Base-by-base conservation (phyloP, 192 early-diverging fungal genomes). In the Rhizoclosmatium sp. region DNA sequence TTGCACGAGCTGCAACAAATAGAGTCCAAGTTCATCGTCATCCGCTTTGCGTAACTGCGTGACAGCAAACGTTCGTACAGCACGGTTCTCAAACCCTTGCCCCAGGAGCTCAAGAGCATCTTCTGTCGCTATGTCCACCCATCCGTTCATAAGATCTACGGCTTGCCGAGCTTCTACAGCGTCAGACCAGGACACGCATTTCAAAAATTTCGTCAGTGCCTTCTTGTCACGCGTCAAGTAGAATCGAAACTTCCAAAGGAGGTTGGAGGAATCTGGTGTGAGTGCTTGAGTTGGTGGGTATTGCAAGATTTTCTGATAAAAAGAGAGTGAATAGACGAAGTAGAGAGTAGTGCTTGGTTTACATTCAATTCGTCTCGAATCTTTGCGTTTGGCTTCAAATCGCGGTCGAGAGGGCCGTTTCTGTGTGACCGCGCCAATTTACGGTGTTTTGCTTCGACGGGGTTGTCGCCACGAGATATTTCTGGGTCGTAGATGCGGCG, bases 171-270 rank as follows among this genome's bases (percentile, higher is more conserved):
- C 89, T 84, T 99, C 98, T 21, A 93, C 92, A 2, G 91, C 81
- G 74, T 99, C 98, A 41, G 86, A 90, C 98, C 98, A 99, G 3
- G 93, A 92, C 9, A 99, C 98, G 65, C 93, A 96, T 81, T 95
- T 96, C 16, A 99, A 83, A 85, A 99, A 99, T 83, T 99, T 99
- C 62, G 98, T 99, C 65, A 99, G 85, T 1, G 98, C 97, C 86
- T 93, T 93, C 74, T 96, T 97, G 86, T 99, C 96, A 31, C 93
- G 83, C 31, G 96, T 95, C 56, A 99, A 85, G 76, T 98, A 97
- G 71, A 95, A 98, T 67, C 98, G 88, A 82, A 97, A 99, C 79
- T 98, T 98, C 98, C 98, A 99, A 39, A 99, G 83, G n/a, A 96
- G 76, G 75, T 99, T 95, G 79, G 97, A 97, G 78, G 98, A 95